phyloP scores from a whole-genome alignment of 2,329 filamentous ascomycete species.

The Fusarium incarnatum region DNA sequence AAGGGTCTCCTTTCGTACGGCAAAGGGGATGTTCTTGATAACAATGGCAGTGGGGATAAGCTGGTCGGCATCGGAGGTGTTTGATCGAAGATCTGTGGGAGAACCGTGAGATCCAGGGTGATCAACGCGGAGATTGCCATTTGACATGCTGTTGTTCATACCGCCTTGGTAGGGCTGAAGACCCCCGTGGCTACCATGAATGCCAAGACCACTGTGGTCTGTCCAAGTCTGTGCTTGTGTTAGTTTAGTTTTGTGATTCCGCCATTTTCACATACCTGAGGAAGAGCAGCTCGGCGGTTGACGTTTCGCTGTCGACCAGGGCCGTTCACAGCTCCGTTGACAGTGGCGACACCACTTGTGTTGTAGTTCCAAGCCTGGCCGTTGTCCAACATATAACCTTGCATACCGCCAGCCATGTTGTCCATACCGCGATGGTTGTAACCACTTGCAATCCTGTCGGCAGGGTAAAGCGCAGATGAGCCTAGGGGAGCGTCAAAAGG shows the following conservation, averaged over 20 bases:
- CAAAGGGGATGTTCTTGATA: slow-evolving; percentile 99
- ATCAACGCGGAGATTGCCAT: slow-evolving; percentile 59
- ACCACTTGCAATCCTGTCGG: slow-evolving; percentile 73
- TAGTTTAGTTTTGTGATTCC: slow-evolving; percentile 10
- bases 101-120: slow-evolving; percentile 56
- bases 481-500: slow-evolving; percentile 79
- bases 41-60: slow-evolving; percentile 98
- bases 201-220: slow-evolving; percentile 58
- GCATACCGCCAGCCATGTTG: slow-evolving; percentile 57
- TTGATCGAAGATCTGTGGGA: slow-evolving; percentile 56
- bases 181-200: slow-evolving; percentile 54
- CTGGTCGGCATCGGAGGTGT: slow-evolving; percentile 75
- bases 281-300: slow-evolving; percentile 72
- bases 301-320: slow-evolving; percentile 67
- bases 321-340: slow-evolving; percentile 74
- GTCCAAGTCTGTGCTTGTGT: slow-evolving; percentile 60
- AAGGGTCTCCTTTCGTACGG: slow-evolving; percentile 95
- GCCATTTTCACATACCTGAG: slow-evolving; percentile 67
- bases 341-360: slow-evolving; percentile 72
- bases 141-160: slow-evolving; percentile 54
- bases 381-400: slow-evolving; percentile 70
- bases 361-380: slow-evolving; percentile 83
- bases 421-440: slow-evolving; percentile 70
- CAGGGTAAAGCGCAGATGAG: slow-evolving; percentile 73
- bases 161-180: slow-evolving; percentile 52